Evolutionary conservation across 148 eudicot species (phyloP).

Genomic region (Camellia japonica): DNA sequence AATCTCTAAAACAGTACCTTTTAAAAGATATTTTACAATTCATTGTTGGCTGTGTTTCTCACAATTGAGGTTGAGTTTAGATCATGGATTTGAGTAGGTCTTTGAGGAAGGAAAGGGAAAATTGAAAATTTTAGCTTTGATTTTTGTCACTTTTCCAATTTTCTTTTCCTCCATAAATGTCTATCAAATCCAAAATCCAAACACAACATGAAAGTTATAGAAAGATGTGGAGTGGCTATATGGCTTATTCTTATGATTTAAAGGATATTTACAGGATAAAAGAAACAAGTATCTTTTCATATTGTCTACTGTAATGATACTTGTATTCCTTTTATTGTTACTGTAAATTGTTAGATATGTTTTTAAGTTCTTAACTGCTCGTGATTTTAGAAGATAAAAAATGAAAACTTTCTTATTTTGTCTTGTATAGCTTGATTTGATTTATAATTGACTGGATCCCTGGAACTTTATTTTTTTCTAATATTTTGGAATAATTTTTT

Average conservation of each 20-base stretch:
- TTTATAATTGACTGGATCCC: background rate
- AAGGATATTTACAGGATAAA: too few relatives aligned
- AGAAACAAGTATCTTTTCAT: background rate
- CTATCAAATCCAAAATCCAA: too few relatives aligned
- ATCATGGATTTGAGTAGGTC: too few relatives aligned
- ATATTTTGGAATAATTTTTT: background rate
- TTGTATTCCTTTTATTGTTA: background rate
- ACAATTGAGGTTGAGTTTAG: background rate
- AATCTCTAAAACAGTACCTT: too few relatives aligned
- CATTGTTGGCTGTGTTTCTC: background rate
- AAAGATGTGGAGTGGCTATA: too few relatives aligned
- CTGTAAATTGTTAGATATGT: background rate
- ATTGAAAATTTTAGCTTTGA: too few relatives aligned
- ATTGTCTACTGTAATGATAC: background rate
- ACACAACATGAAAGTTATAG: too few relatives aligned
- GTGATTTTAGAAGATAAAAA: background rate
- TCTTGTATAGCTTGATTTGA: background rate
- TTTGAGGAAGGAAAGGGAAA: too few relatives aligned
- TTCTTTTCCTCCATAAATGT: too few relatives aligned
- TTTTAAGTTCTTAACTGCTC: background rate
- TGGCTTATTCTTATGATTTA: background rate
- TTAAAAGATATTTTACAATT: background rate
- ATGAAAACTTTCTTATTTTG: background rate
- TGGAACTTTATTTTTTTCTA: too few relatives aligned
- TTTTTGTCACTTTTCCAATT: too few relatives aligned